Base-by-base conservation (phyloP, 1,284 basidiomycete species). In the Ustilago vetiveriae region DNA sequence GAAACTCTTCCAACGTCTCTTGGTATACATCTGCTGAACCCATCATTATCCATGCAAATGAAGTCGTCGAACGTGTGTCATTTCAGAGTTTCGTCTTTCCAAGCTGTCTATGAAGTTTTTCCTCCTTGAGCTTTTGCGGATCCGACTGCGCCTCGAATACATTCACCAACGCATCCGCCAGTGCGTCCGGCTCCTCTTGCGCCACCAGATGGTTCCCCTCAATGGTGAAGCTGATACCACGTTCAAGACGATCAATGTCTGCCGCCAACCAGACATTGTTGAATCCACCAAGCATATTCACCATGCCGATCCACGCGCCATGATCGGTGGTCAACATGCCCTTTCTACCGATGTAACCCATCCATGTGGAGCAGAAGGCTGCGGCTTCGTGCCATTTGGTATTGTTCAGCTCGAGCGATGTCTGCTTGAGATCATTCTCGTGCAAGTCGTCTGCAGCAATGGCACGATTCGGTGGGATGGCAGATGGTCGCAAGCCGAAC, bases 401-500 rank as follows among this genome's bases (percentile, higher is more conserved):
- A 41, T 75, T 78, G 50, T 67, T 65, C 3, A 79, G 66, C 42
- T 69, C 72, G 10, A 71, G 48, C 11, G 55, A 38, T 16, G 48
- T 49, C 6, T 50, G 51, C 24, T 62, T 59, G 33, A 65, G 53
- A 10, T 67, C 60, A 22, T 55, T 59, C 9, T 63, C 56, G 23
- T 50, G 45, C 32, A 67, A 14, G 33, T 67, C 68, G 35, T 62
- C 63, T 6, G 55, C 39, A 2, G 45, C 49, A 14, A 67, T 40
- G 0, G 59, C 69, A 3, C 41, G 45, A 10, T 54, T 27, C n/a
- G 32, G 13, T 2, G 60, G 56, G 2, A 66, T 14, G 5, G 27
- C 9, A 0, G 71, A 48, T 1, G 76, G 70, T 19, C 68, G 60
- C 13, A 92, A 83, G 4, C 86, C 90, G 68, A 88, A 86, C 17